Conservation (phyloP, 768 basidiomycete genomes). For the Suillus tomentosus region DNA sequence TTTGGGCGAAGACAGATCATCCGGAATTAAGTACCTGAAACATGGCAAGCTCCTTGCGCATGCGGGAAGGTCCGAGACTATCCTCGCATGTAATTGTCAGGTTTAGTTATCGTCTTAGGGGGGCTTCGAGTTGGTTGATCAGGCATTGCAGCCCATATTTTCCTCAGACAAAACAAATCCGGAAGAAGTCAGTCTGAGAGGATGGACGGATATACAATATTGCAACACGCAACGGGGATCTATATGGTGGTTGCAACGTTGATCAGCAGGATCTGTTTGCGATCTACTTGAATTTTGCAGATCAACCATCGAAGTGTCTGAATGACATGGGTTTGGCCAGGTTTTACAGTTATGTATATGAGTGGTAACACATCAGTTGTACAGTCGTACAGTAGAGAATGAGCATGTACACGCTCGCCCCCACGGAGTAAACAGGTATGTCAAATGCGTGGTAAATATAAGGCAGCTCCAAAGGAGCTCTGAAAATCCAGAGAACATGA, state of each 20-base stretch:
- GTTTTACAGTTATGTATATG: conserved; percentile 8
- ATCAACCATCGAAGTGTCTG: neutral
- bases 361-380: conserved; percentile 12
- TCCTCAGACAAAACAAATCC: neutral
- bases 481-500: conserved; percentile 11
- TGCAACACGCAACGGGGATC: neutral
- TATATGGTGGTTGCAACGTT: neutral
- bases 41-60: neutral
- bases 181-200: neutral
- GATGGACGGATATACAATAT: neutral
- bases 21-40: neutral
- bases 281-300: neutral
- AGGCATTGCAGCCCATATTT: neutral
- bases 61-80: neutral
- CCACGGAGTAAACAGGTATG: conserved; percentile 7
- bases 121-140: neutral
- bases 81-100: neutral
- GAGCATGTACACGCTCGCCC: neutral
- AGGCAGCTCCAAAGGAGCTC: conserved; percentile 6
- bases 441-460: conserved; percentile 7
- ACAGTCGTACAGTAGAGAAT: conserved; percentile 6
- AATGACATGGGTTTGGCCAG: neutral
- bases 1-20: too few relatives aligned
- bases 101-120: neutral
- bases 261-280: neutral